Evolutionary conservation across 1,139 yeast species (phyloP).

Genomic region (Kazachstania sp.): DNA sequence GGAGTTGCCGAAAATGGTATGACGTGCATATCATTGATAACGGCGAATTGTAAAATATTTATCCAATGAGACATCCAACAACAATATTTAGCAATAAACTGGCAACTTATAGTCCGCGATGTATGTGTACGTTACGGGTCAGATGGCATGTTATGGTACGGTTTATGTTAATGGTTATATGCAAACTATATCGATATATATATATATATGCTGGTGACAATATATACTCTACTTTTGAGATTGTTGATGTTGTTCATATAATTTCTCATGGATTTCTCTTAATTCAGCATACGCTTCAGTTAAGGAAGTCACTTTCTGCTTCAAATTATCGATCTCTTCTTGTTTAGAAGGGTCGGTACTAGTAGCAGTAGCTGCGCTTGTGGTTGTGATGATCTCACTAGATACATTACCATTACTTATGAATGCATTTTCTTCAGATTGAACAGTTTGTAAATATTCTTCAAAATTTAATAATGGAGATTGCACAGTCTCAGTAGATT

Average conservation of each 20-base stretch:
- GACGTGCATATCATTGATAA: constrained; percentile 2
- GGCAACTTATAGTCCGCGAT: neutral
- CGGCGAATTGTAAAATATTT: neutral
- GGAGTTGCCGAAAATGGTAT: neutral
- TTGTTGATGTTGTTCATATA: constrained; percentile 46
- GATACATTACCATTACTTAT: constrained; percentile 35
- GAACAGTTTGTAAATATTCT: constrained; percentile 40
- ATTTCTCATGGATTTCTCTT: constrained; percentile 52
- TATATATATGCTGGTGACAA: neutral
- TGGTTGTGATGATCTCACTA: constrained; percentile 31
- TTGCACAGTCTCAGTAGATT: constrained; percentile 1
- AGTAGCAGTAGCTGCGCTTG: no score
- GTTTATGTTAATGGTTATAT: neutral
- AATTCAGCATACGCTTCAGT: constrained; percentile 54
- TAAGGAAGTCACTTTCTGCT: constrained; percentile 43
- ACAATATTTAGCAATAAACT: no score
- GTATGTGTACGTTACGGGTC: no score
- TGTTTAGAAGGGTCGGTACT: constrained; percentile 9
- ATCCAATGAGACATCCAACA: no score
- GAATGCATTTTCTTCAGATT: constrained; percentile 46
- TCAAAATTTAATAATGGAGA: constrained; percentile 31
- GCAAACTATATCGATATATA: neutral
- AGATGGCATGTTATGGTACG: no score
- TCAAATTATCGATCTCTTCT: constrained; percentile 33
- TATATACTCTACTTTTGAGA: constrained; percentile 13